Conservation (phyloP, 345 rosid species). For the Mercurialis annua region DNA sequence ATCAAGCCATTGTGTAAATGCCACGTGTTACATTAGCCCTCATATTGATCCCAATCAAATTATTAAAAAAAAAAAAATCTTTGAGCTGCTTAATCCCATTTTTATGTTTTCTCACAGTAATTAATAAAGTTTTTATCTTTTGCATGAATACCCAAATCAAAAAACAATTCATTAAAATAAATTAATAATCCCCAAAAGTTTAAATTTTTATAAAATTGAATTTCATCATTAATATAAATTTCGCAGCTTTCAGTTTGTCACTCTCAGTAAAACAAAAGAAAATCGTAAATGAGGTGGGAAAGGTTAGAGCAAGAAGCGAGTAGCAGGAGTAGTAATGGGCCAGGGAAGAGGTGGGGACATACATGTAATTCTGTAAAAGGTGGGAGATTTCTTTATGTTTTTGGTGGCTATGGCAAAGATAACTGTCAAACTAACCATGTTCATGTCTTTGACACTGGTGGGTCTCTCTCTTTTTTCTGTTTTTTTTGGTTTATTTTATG, state of each 20-base stretch:
- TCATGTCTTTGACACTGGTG: conserved; percentile 88
- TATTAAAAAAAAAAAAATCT: background rate
- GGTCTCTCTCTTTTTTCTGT: conserved; percentile 19
- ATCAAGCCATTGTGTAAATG: background rate
- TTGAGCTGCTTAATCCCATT: conserved; percentile 4
- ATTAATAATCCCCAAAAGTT: background rate
- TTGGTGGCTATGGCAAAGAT: conserved; percentile 88
- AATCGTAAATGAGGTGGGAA: conserved; percentile 75
- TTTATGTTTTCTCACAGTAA: too few species aligned
- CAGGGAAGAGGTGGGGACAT: conserved; percentile 98
- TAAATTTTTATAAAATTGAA: background rate
- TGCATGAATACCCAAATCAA: conserved; percentile 11
- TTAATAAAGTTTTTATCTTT: background rate
- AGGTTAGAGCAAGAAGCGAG: conserved; percentile 37
- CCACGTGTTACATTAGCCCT: conserved; percentile 9
- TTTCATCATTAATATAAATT: conserved; percentile 4
- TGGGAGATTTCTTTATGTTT: conserved; percentile 82
- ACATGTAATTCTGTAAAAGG: conserved; percentile 89
- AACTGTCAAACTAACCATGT: conserved; percentile 98
- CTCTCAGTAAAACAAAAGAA: background rate
- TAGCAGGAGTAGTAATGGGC: conserved; percentile 41
- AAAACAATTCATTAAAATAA: background rate
- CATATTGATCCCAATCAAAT: background rate
- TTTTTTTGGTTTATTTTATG: conserved; percentile 25
- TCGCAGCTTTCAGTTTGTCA: conserved; percentile 35